Percentiles rank a stretch among this genome's conserved stretches.
Conservation (phyloP, 306 rosid species). For the Inga oerstediana region DNA sequence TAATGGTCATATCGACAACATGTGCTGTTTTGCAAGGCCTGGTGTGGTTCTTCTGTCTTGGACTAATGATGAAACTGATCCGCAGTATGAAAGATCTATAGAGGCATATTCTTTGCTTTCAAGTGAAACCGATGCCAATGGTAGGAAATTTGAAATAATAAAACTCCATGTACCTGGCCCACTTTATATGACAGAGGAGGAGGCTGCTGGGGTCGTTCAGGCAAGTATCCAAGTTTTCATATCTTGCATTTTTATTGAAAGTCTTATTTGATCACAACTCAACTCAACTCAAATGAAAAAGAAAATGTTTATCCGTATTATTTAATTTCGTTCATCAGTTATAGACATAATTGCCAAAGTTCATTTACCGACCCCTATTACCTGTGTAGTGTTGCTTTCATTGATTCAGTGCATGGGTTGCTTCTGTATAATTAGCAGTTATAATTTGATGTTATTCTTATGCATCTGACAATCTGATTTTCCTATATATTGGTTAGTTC, state of each 20-base stretch:
- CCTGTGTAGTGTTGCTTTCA: conserved; percentile 1
- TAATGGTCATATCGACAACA: conserved; percentile 92
- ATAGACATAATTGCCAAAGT: conserved; percentile 1
- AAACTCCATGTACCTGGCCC: conserved; percentile 83
- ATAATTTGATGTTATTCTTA: neutral
- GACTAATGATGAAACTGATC: conserved; percentile 83
- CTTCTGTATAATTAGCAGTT: neutral
- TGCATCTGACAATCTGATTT: neutral
- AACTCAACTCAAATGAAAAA: neutral
- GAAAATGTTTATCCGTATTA: neutral
- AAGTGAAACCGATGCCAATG: conserved; percentile 68
- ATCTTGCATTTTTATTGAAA: conserved; percentile 13
- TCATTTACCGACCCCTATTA: neutral
- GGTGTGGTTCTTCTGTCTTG: conserved; percentile 89
- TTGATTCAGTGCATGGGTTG: neutral
- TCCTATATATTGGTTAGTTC: neutral
- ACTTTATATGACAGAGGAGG: conserved; percentile 73
- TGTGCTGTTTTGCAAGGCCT: conserved; percentile 90
- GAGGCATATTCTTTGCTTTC: conserved; percentile 77
- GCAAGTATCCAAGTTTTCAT: conserved; percentile 40
- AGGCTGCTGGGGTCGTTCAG: conserved; percentile 71
- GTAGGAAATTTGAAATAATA: conserved; percentile 74
- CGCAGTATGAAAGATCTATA: conserved; percentile 75
- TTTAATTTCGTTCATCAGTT: conserved; percentile 1
- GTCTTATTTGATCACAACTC: conserved; percentile 2